Conservation (phyloP, 495 filamentous ascomycete genomes). For the Penicillium silybi region DNA sequence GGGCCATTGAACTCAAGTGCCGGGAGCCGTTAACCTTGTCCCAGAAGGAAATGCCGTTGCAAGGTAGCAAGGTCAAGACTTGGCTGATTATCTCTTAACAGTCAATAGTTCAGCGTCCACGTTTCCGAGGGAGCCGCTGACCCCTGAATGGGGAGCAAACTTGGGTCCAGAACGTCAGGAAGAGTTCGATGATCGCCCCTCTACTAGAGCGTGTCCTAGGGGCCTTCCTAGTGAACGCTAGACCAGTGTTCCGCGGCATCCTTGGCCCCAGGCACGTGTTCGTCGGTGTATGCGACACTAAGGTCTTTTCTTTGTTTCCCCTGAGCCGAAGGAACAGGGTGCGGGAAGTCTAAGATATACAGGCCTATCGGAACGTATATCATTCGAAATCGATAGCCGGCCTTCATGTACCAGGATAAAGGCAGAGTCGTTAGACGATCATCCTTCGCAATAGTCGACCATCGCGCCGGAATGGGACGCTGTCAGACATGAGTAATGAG, state of each 20-base stretch:
- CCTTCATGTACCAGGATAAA: not conserved
- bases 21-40: not conserved
- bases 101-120: slow-evolving; percentile 12
- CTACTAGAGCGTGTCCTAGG: not conserved
- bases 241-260: not conserved
- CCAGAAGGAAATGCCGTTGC: not conserved
- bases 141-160: not conserved
- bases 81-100: not conserved
- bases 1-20: not conserved
- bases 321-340: not conserved
- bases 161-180: slow-evolving; percentile 3
- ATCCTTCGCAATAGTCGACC: not conserved
- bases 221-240: not conserved
- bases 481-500: not conserved
- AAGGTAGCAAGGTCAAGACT: not conserved
- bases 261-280: slow-evolving; percentile 21
- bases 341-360: slow-evolving; percentile 2
- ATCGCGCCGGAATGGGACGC: not conserved
- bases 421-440: not conserved
- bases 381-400: not conserved
- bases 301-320: slow-evolving; percentile 1
- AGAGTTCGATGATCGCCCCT: not conserved
- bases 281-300: slow-evolving; percentile 19
- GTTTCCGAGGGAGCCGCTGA: slow-evolving; percentile 4
- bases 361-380: not conserved